These are phyloP conservation scores for Colletotrichum acutatum DNA, from an alignment of 2,329 filamentous ascomycete species.

Conservation along the genomic window DNA sequence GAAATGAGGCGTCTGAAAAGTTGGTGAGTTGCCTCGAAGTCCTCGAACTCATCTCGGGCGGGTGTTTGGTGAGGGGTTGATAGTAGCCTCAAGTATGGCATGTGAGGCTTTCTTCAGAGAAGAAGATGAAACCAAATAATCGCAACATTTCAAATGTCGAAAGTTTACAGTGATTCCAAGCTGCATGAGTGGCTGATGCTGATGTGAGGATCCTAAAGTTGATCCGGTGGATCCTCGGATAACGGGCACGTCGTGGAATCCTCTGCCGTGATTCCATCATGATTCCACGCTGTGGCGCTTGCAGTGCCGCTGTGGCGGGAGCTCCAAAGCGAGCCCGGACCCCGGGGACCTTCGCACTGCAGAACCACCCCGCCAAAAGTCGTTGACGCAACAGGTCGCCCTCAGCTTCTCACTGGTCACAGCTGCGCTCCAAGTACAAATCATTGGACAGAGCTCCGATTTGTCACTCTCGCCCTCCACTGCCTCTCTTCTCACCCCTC, in stretches of 20 bases:
- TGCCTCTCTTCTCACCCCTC: constrained; percentile 1
- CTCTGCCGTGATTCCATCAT: constrained; percentile 6
- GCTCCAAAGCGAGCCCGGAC: not conserved
- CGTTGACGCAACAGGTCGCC: constrained; percentile 31
- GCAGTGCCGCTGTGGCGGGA: constrained; percentile 25
- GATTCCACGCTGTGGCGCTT: constrained; percentile 27
- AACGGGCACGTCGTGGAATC: constrained; percentile 3
- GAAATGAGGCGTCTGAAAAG: constrained; percentile 3
- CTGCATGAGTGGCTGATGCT: not conserved
- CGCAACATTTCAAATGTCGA: not conserved
- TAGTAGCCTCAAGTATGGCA: not conserved
- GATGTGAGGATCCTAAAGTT: not conserved
- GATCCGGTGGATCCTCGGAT: not conserved
- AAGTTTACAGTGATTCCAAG: not conserved
- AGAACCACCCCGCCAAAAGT: constrained; percentile 16
- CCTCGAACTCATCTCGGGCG: not conserved
- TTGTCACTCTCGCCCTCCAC: constrained; percentile 21
- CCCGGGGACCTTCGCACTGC: not conserved
- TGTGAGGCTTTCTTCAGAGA: not conserved
- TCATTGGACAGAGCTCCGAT: constrained; percentile 18
- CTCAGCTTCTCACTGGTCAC: constrained; percentile 6
- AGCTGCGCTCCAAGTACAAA: not conserved
- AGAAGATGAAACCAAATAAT: not conserved
- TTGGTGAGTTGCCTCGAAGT: constrained; percentile 1
- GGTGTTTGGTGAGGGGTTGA: not conserved